Evolutionary conservation across 2,329 filamentous ascomycete genomes (phyloP), one percentile per base, ranked within the genome.

Genomic region (Neonectria coccinea): DNA sequence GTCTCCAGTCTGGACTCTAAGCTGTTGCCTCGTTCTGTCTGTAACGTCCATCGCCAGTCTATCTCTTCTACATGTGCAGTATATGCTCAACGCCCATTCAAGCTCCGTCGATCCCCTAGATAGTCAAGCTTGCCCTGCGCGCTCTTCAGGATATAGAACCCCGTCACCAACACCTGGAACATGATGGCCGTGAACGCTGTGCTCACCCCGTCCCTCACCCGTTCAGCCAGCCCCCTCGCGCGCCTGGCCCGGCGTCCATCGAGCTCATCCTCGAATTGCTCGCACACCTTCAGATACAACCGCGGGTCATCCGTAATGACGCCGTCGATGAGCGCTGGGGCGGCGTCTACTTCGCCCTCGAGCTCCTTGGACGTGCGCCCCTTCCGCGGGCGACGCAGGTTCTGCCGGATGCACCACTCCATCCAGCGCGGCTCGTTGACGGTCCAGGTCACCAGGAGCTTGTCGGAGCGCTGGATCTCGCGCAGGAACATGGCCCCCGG

Each of bases 291-390:
- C 25, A 89, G 75, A 73, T 89, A 95, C 68, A 86, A 78, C 74
- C 86, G 86, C 1, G 92, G 92, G 70, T 97, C 89, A 74, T 97
- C 94, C 0, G 94, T 97, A 57, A 97, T 89, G 5, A 97, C 91
- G 1, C 92, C 94, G 71, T 97, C 92, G 1, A 97, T 81, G 31
- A 78, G 64, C 12, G 64, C 67, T 16, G 59, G 44, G n/a, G 36
- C 36, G 6, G 27, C 42, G 39, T 20, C 29, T 29, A 11, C 42
- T 50, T 53, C 27, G 31, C 27, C 39, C 20, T 41, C 52, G 5
- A 29, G 16, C 18, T 55, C 25, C 47, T 33, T 33, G 9, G 5
- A 6, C 16, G 27, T 31, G 25, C 22, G 27, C 71, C 7, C 22
- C 27, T 50, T 44, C 72, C 45, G 86, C 80, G 51, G 50, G 29